phyloP scores from a whole-genome alignment of 1,284 basidiomycete species.

The Apiotrichum porosum region DNA sequence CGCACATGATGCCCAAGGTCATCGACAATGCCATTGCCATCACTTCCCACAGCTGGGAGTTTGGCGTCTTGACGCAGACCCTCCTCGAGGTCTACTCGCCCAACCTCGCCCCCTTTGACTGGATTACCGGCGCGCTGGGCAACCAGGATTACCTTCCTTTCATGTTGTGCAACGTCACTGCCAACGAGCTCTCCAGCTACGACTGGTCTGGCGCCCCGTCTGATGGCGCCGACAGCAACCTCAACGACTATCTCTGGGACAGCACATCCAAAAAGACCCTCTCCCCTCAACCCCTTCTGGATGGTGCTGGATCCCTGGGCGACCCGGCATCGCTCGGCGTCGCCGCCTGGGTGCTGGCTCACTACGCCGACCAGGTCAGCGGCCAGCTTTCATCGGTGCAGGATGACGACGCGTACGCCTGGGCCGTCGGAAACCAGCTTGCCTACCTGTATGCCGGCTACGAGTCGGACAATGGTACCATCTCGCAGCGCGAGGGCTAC shows the following conservation, averaged over 20 bases:
- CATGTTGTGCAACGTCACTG: constrained; percentile 3
- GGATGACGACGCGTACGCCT: constrained; percentile 22
- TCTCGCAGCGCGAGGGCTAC: constrained; percentile 32
- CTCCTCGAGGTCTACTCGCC: constrained; percentile 32
- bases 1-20: constrained; percentile 14
- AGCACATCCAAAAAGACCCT: constrained; percentile 11
- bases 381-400: background rate
- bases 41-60: constrained; percentile 31
- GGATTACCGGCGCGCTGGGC: constrained; percentile 2
- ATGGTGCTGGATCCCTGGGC: constrained; percentile 30
- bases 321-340: constrained; percentile 29
- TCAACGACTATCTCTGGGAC: constrained; percentile 9
- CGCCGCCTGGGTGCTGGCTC: constrained; percentile 26
- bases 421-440: constrained; percentile 35
- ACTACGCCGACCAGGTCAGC: constrained; percentile 14
- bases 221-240: background rate
- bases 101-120: constrained; percentile 23
- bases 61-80: constrained; percentile 25
- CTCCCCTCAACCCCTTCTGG: constrained; percentile 15
- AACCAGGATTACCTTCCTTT: no score
- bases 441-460: constrained; percentile 17
- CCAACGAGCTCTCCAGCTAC: constrained; percentile 12
- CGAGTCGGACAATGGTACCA: constrained; percentile 18
- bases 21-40: constrained; percentile 22
- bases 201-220: constrained; percentile 17